Percentiles rank a stretch among this genome's conserved stretches.
These are phyloP conservation scores for Eucalyptus microcorys DNA, from an alignment of 345 rosid genomes.

Conservation along the genomic window DNA sequence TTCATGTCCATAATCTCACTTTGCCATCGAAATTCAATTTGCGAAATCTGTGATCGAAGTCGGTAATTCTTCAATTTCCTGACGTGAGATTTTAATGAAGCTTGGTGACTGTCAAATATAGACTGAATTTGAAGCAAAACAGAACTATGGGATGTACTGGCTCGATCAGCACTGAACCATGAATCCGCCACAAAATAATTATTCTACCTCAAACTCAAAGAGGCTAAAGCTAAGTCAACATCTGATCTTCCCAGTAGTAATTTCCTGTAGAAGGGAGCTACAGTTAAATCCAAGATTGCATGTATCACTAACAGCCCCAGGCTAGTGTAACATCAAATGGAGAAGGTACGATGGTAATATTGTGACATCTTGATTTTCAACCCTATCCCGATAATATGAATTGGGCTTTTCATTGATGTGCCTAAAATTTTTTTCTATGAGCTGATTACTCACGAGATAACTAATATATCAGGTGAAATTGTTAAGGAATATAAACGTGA, in stretches of 20 bases:
- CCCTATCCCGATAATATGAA: too few species aligned
- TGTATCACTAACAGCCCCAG: not conserved
- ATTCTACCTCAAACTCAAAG: not conserved
- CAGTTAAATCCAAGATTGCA: not conserved
- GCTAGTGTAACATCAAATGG: not conserved
- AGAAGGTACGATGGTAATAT: not conserved
- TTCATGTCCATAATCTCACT: not conserved
- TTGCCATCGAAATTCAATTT: not conserved
- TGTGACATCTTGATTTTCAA: too few species aligned
- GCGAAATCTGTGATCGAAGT: not conserved
- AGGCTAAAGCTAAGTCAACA: not conserved
- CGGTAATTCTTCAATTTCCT: not conserved
- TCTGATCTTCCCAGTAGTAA: not conserved
- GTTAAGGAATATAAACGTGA: too few species aligned
- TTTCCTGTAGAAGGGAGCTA: not conserved
- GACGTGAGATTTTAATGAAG: not conserved
- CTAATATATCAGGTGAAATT: too few species aligned
- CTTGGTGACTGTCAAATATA: not conserved
- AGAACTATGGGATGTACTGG: not conserved
- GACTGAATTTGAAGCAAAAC: not conserved
- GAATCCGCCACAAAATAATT: not conserved
- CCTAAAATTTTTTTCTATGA: too few species aligned
- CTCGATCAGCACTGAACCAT: not conserved
- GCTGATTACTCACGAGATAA: too few species aligned
- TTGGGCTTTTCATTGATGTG: too few species aligned